Evolutionary conservation across 2,329 filamentous ascomycete genomes (phyloP), one percentile per base, ranked within the genome.

Genomic region (Parastagonospora avenae): DNA sequence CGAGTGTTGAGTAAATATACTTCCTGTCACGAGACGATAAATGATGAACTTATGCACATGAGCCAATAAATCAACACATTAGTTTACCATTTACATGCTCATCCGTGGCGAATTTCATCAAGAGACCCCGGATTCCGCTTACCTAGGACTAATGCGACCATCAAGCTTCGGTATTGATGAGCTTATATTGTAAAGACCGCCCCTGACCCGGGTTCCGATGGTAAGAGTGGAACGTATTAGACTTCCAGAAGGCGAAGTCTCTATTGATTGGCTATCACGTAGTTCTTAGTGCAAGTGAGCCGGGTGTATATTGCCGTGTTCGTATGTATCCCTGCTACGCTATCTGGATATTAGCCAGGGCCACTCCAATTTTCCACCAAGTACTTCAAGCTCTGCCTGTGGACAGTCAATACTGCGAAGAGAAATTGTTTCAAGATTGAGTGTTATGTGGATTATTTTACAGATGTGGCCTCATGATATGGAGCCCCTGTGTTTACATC

Each of bases 301-400:
- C 41, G 50, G 52, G 28, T 24, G 16, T 38, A 56, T 52, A 56
- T 59, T 59, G 30, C 42, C 11, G 55, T 53, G 49, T 61, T 59
- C 50, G 57, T 57, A 58, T 68, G 62, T 59, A 60, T 66, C 59
- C 66, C 50, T 48, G 38, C 66, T 60, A 64, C 47, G 62, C 66
- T 64, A 55, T 54, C 45, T 50, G 60, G 59, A 68, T 42, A 71
- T 68, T 60, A 67, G 55, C 48, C 53, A 46, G 47, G 52, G 32
- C 36, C 11, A n/a, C 28, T 6, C 9, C n/a, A 52, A 53, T 55
- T 64, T 63, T 61, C 59, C 59, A 59, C 59, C 57, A 55, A 60
- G 54, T 42, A 50, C 46, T 41, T 51, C 35, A 29, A 48, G 11
- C 31, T 6, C 12, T 15, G 5, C 19, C 19, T 24, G 5, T 3